Evolutionary conservation across 257 asterid species (phyloP).

Genomic region (Leonotis leonurus): DNA sequence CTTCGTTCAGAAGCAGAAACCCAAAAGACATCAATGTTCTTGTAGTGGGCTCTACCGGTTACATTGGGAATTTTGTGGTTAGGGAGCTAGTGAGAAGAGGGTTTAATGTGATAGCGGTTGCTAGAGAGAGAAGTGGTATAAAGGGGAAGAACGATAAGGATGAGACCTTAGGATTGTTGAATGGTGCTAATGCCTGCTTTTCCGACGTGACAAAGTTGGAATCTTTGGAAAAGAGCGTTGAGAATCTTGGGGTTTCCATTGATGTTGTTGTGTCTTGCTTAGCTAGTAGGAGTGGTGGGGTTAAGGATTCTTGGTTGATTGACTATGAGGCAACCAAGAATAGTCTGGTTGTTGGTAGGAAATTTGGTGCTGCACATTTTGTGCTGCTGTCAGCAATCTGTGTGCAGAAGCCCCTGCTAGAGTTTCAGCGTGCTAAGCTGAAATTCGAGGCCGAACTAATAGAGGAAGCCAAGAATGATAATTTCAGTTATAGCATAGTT

Average conservation of each 20-base stretch:
- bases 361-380: slow-evolving; percentile 80
- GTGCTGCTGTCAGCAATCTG: slow-evolving; percentile 86
- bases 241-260: slow-evolving; percentile 39
- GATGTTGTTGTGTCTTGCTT: slow-evolving; percentile 95
- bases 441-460: slow-evolving; percentile 72
- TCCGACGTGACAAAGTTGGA: slow-evolving; percentile 72
- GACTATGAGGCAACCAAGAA: slow-evolving; percentile 91
- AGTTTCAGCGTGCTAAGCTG: slow-evolving; percentile 86
- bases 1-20: slow-evolving; percentile 57
- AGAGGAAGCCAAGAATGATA: slow-evolving; percentile 42
- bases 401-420: slow-evolving; percentile 98
- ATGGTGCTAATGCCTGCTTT: slow-evolving; percentile 65
- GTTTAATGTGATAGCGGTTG: slow-evolving; percentile 76
- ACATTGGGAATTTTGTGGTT: slow-evolving; percentile 85
- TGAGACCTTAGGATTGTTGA: slow-evolving; percentile 46
- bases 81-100: slow-evolving; percentile 70
- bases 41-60: slow-evolving; percentile 91
- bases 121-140: slow-evolving; percentile 81
- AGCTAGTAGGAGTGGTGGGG: slow-evolving; percentile 91
- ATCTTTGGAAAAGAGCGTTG: slow-evolving; percentile 44
- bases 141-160: slow-evolving; percentile 61
- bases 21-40: slow-evolving; percentile 65
- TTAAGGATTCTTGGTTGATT: slow-evolving; percentile 85
- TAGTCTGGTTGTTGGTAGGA: slow-evolving; percentile 70
- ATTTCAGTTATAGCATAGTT: slow-evolving; percentile 71